phyloP scores from a whole-genome alignment of 2,329 filamentous ascomycete species.

The Cryphonectria radicalis region DNA sequence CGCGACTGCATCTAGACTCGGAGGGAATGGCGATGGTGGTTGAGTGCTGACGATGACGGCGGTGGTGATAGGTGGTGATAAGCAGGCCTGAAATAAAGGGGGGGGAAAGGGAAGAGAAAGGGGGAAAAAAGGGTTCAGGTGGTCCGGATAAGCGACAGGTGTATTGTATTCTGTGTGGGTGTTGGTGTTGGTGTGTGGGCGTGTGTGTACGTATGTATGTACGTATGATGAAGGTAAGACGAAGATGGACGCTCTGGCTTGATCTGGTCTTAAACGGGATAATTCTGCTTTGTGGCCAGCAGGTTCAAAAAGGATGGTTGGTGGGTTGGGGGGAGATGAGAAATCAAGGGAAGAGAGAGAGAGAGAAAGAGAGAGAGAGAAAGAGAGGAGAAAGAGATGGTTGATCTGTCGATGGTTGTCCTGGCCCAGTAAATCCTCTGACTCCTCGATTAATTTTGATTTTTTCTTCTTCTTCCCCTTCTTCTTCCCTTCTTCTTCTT shows the following conservation, averaged over 20 bases:
- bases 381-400: background rate
- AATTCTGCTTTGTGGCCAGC: background rate
- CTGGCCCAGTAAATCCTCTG: background rate
- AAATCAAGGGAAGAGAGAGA: background rate
- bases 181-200: background rate
- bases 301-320: background rate
- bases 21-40: background rate
- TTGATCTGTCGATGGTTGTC: background rate
- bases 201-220: constrained; percentile 1
- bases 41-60: background rate
- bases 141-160: background rate
- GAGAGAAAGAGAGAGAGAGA: background rate
- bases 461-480: too few relatives aligned
- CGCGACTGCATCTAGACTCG: constrained; percentile 27
- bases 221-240: background rate
- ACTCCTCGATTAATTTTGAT: background rate
- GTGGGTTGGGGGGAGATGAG: constrained; percentile 1
- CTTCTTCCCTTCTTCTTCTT: too few relatives aligned
- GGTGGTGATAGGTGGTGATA: background rate
- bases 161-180: background rate
- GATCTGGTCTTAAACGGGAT: background rate
- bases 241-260: background rate
- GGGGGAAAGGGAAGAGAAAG: background rate
- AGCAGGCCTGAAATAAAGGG: background rate
- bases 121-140: background rate